phyloP scores from a whole-genome alignment of 2,329 filamentous ascomycete species.

The Raffaelea deltoideospora region DNA sequence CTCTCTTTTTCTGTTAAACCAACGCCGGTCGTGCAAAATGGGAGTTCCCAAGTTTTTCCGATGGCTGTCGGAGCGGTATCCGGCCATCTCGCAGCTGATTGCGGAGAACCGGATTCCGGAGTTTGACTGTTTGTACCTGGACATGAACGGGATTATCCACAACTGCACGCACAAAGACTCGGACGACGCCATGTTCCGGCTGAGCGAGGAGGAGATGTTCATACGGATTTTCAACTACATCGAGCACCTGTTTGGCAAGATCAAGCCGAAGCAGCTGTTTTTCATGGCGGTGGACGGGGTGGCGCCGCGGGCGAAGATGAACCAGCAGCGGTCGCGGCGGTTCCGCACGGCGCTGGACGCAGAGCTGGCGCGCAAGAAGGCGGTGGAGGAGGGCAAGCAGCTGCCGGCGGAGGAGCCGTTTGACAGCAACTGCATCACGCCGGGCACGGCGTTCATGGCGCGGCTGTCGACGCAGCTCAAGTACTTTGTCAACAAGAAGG shows the following conservation, averaged over 20 bases:
- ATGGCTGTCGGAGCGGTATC: constrained; percentile 99
- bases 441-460: constrained; percentile 93
- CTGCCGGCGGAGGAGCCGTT: constrained; percentile 93
- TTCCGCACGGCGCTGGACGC: constrained; percentile 89
- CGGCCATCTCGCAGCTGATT: constrained; percentile 94
- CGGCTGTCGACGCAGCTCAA: constrained; percentile 86
- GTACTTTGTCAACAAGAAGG: constrained; percentile 98
- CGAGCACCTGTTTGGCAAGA: constrained; percentile 95
- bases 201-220: constrained; percentile 98
- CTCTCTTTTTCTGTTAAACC: background rate
- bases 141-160: constrained; percentile 99
- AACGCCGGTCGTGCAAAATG: constrained; percentile 6
- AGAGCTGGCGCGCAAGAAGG: constrained; percentile 83
- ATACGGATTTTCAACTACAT: constrained; percentile 99
- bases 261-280: constrained; percentile 95
- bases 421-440: constrained; percentile 98
- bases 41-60: constrained; percentile 81
- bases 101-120: constrained; percentile 98
- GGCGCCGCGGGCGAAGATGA: constrained; percentile 97
- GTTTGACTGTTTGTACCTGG: constrained; percentile 93
- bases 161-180: constrained; percentile 98
- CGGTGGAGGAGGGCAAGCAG: constrained; percentile 73
- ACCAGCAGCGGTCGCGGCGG: constrained; percentile 88
- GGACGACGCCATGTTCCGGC: constrained; percentile 77
- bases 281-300: constrained; percentile 99